Evolutionary conservation across 331 rosid species (phyloP).

Genomic region (Rosa hybrid): DNA sequence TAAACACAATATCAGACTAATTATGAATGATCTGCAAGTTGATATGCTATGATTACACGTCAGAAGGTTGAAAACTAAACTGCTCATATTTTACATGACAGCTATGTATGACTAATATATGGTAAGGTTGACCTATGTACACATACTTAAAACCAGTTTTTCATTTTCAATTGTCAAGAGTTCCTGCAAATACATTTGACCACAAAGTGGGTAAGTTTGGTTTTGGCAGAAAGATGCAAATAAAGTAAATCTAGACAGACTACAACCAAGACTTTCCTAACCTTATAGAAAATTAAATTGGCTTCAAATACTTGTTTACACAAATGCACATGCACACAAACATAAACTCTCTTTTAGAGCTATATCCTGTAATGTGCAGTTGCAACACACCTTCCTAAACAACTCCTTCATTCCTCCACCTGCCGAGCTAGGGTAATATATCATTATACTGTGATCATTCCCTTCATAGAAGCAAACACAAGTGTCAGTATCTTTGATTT

Average conservation of each 20-base stretch:
- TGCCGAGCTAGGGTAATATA: slow-evolving; percentile 98
- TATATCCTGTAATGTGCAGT: neutral
- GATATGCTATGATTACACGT: neutral
- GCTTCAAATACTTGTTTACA: neutral
- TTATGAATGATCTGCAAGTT: neutral
- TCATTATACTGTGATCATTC: slow-evolving; percentile 96
- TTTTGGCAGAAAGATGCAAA: slow-evolving; percentile 11
- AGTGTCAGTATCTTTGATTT: slow-evolving; percentile 29
- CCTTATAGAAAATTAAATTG: slow-evolving; percentile 2
- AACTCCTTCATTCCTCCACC: slow-evolving; percentile 99
- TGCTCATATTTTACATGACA: slow-evolving; percentile 23
- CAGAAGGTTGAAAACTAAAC: slow-evolving; percentile 1
- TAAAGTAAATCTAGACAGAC: neutral
- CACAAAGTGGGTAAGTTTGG: slow-evolving; percentile 12
- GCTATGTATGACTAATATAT: slow-evolving; percentile 13
- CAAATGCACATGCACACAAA: neutral
- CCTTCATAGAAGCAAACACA: slow-evolving; percentile 63
- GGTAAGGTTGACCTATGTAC: slow-evolving; percentile 18
- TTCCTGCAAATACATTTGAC: neutral
- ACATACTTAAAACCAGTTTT: slow-evolving; percentile 19
- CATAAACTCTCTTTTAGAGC: neutral
- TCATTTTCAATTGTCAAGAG: neutral
- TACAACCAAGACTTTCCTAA: neutral
- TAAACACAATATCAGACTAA: slow-evolving; percentile 10
- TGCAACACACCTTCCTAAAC: slow-evolving; percentile 84